Evolutionary conservation across 306 rosid species (phyloP), one percentile per base, ranked within the genome.

Genomic region (Hippophae gyantsensis): DNA sequence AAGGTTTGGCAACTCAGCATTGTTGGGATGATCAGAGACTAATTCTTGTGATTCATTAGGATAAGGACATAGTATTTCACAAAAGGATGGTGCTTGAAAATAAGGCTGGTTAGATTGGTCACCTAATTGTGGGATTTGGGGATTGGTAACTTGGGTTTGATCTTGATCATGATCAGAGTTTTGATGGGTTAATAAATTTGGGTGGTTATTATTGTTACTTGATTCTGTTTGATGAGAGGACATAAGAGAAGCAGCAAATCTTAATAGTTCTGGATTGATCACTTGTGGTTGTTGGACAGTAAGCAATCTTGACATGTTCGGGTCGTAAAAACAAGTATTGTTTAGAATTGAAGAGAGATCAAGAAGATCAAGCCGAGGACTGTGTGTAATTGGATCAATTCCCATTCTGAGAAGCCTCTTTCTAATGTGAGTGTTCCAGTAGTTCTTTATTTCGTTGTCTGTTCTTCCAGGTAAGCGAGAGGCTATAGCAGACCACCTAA

Each of bases 401-500:
- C 99, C 99, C 94, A 88, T 93, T 56, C 88, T 72, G 47, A 93
- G 74, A 48, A 93, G 94, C 85, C 84, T 82, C 66, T 88, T 93
- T 42, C 99, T 53, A 13, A 93, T 88, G 86, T 93, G 89, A 0
- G 99, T 93, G 86, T 88, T 93, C 99, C 99, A 93, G 6, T 84
- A 93, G 69, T 93, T 93, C 43, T 93, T 93, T 43, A 93, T 93
- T 70, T 93, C 99, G 13, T 93, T 93, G 71, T 93, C 99, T 0
- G 97, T 93, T 56, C 99, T 86, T 73, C 97, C 99, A 0, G 99
- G 95, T 70, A 93, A 74, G 0, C 94, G 82, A 55, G 90, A 75
- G 1, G 99, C 99, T 74, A 93, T 93, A 0, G 95, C 79, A 5
- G 99, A 93, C 99, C 99, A 93, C 66, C 99, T 93, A n/a, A 8